These are phyloP conservation scores for Hymenoscyphus occultus DNA, from an alignment of 2,329 filamentous ascomycete genomes.

Conservation along the genomic window DNA sequence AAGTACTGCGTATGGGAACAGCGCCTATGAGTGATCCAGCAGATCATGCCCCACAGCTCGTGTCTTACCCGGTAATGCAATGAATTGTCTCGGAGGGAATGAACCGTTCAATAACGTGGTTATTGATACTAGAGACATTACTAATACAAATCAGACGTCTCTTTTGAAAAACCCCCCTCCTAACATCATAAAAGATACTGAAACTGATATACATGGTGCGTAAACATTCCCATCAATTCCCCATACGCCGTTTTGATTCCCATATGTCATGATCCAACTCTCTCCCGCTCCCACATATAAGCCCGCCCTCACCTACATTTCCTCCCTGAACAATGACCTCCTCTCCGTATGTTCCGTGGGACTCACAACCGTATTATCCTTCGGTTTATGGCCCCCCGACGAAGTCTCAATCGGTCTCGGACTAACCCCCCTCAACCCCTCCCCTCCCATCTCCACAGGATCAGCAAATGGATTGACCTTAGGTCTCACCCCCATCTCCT, in stretches of 20 bases:
- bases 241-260: neutral
- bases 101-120: neutral
- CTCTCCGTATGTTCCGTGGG: conserved; percentile 54
- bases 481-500: conserved; percentile 42
- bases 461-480: conserved; percentile 69
- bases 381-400: conserved; percentile 28
- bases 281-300: too few relatives aligned
- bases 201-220: conserved; percentile 7
- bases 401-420: conserved; percentile 65
- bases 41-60: too few relatives aligned
- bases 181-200: neutral
- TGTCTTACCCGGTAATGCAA: too few relatives aligned
- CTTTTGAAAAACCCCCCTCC: neutral
- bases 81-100: neutral
- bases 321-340: conserved; percentile 67
- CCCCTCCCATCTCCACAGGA: conserved; percentile 55
- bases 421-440: conserved; percentile 68
- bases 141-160: neutral
- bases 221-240: conserved; percentile 6
- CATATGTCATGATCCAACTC: conserved; percentile 7
- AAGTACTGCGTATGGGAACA: too few relatives aligned
- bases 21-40: too few relatives aligned
- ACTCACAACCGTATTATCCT: conserved; percentile 14
- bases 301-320: conserved; percentile 51
- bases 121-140: neutral